Conservation (phyloP, 139 green algal genomes). For the Chlamydomonas sp. region DNA sequence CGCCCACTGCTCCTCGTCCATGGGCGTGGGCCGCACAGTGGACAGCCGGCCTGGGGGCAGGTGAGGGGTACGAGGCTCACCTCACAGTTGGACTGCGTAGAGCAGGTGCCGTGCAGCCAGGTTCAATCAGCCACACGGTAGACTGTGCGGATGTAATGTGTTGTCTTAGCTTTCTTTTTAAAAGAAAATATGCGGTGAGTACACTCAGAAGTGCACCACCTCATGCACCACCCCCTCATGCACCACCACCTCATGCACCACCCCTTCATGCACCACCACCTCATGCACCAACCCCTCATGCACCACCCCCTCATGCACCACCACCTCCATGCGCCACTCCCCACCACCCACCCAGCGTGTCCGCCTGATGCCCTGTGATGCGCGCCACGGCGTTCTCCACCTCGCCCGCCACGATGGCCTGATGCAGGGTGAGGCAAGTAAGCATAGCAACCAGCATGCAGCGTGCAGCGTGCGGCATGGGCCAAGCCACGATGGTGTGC, state of each 20-base stretch:
- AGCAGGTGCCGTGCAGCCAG: too few relatives aligned
- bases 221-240: neutral
- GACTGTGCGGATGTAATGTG: too few relatives aligned
- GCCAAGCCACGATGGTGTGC: too few relatives aligned
- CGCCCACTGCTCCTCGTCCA: conserved; percentile 64
- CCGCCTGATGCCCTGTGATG: conserved; percentile 36
- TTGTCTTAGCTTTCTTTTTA: too few relatives aligned
- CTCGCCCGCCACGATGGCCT: conserved; percentile 41
- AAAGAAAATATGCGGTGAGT: too few relatives aligned
- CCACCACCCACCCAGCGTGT: conserved; percentile 2
- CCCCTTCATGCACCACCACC: neutral
- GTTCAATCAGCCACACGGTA: too few relatives aligned
- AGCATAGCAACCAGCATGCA: too few relatives aligned
- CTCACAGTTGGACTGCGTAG: too few relatives aligned
- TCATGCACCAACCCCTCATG: neutral
- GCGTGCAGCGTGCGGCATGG: too few relatives aligned
- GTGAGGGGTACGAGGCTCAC: neutral
- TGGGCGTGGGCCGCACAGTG: conserved; percentile 8
- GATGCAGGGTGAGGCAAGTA: neutral
- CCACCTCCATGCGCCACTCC: neutral
- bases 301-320: neutral
- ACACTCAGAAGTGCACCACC: too few relatives aligned
- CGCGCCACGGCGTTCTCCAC: conserved; percentile 38
- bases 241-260: neutral
- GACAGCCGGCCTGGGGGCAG: neutral